These are phyloP conservation scores for Hanseniaspora jakobsenii DNA, from an alignment of 805 yeast genomes.

Conservation along the genomic window DNA sequence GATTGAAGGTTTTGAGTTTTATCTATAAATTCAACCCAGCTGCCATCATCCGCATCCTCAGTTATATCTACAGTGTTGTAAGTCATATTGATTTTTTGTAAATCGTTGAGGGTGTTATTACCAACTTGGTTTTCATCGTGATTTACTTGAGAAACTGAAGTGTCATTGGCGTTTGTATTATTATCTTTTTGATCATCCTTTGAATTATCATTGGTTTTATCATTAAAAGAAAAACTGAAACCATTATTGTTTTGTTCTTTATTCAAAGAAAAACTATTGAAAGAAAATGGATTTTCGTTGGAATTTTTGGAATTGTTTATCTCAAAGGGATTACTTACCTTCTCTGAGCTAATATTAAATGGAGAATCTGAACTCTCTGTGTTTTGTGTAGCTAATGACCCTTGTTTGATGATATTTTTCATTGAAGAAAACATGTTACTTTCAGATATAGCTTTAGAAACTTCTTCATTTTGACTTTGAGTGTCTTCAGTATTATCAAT, in stretches of 20 bases:
- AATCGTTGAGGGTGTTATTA: neutral
- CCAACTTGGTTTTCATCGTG: no score
- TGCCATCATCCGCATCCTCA: slow-evolving; percentile 19
- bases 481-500: neutral
- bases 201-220: neutral
- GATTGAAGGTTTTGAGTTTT: slow-evolving; percentile 18
- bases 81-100: slow-evolving; percentile 2
- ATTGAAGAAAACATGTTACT: no score
- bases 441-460: no score
- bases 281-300: neutral
- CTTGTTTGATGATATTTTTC: no score
- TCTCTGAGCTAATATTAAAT: neutral
- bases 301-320: neutral
- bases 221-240: slow-evolving; percentile 2
- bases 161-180: no score
- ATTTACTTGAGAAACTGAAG: neutral
- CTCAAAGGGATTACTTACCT: neutral
- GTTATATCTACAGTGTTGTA: slow-evolving; percentile 17
- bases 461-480: neutral
- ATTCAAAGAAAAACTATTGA: neutral
- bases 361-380: no score
- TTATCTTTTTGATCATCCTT: neutral
- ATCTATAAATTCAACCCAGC: slow-evolving; percentile 17
- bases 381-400: no score
- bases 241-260: neutral